Base-by-base conservation (phyloP, 2,329 filamentous ascomycete species). In the Fusarium tricinctum region DNA sequence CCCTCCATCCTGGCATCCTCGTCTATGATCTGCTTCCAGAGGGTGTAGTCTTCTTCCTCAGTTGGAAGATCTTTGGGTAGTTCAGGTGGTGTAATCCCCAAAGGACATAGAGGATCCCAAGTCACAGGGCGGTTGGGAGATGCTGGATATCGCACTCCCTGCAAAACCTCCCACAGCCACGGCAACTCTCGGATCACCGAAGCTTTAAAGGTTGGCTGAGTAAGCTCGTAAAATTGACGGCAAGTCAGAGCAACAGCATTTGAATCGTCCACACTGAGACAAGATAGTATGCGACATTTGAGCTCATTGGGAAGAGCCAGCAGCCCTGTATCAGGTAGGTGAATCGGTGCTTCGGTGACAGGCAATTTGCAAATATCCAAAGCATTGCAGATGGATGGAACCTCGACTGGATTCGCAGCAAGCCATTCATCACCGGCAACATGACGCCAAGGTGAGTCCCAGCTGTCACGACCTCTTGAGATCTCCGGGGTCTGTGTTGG, bases 301-400 rank as follows among this genome's bases (percentile, higher is more conserved):
- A 61, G 13, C 12, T 61, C 58, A 1, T 6, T 3, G 1, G 58
- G 58, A 1, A 62, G 4, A 0, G 1, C 12, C 0, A 61, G 12
- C 0, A 61, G 3, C 3, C 33, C 23, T 12, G 40, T 6, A 14
- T 23, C 17, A 1, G 8, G 17, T 17, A n/a, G 15, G 8, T 62
- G 10, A 0, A 1, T 4, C 3, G 14, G 4, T 2, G 0, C 17
- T 17, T 13, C 3, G 0, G 23, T 5, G 1, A 4, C 2, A 9
- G 12, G 4, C 3, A 12, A 3, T 1, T 19, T 3, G 8, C 40
- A 62, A 3, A 6, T 6, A 15, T 20, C 28, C 1, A 61, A 15
- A 1, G n/a, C 26, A 13, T 9, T 10, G 2, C 6, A n/a, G 0
- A 62, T n/a, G 0, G 15, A 28, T 1, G 56, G 28, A 5, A 62